These are phyloP conservation scores for Niveomyces coronatus DNA, from an alignment of 2,329 filamentous ascomycete genomes.

Conservation along the genomic window DNA sequence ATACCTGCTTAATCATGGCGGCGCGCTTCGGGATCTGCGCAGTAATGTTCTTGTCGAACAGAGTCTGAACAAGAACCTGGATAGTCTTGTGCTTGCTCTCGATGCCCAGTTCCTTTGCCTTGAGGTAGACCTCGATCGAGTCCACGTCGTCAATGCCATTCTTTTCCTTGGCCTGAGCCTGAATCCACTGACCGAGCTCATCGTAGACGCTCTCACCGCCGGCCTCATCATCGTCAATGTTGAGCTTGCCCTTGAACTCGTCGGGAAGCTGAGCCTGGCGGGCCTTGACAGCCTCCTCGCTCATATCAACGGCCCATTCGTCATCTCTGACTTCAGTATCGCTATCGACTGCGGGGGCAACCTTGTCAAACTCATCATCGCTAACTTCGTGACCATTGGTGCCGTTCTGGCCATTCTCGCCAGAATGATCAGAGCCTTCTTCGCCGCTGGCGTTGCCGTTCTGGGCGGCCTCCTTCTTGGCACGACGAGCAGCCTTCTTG, in stretches of 20 bases:
- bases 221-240: constrained; percentile 68
- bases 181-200: constrained; percentile 86
- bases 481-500: constrained; percentile 82
- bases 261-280: constrained; percentile 88
- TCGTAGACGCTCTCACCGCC: constrained; percentile 73
- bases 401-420: constrained; percentile 46
- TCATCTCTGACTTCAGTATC: constrained; percentile 66
- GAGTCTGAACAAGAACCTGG: constrained; percentile 80
- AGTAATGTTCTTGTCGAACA: constrained; percentile 85
- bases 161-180: constrained; percentile 59
- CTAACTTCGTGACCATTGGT: constrained; percentile 31
- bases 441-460: constrained; percentile 37
- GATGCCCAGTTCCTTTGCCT: constrained; percentile 93
- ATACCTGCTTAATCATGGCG: constrained; percentile 77
- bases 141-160: constrained; percentile 70
- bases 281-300: constrained; percentile 86
- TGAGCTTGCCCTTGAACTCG: constrained; percentile 87
- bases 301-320: constrained; percentile 94
- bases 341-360: constrained; percentile 41
- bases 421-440: constrained; percentile 46
- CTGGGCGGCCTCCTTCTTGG: constrained; percentile 62
- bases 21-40: constrained; percentile 80
- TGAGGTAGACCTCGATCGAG: constrained; percentile 87
- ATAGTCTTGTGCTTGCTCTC: constrained; percentile 91
- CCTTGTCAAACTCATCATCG: constrained; percentile 84